Base-by-base conservation (phyloP, 1,284 basidiomycete species). In the Retiboletus flavoniger region DNA sequence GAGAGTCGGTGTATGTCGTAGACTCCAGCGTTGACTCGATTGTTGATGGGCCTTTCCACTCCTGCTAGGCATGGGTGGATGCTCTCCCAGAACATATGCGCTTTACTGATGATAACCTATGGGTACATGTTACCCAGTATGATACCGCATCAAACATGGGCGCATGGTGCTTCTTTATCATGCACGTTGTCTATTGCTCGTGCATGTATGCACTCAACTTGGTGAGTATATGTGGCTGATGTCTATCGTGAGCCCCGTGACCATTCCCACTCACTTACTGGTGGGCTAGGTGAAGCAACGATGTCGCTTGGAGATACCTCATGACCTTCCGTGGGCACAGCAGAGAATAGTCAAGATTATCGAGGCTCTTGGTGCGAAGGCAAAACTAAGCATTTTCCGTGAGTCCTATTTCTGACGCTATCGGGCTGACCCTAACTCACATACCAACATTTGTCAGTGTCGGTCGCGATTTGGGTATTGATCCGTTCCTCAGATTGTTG, bases 111-210 rank as follows among this genome's bases (percentile, higher is more conserved):
- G 80, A 85, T 60, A 88, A 78, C 63, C 66, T 89, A 17, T 74
- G 78, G 60, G 79, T 83, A n/a, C 87, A 91, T 60, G 72, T 82
- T 59, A 79, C 80, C 9, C 87, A 89, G 79, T 85, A 89, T 62
- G 87, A 89, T 64, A 89, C 87, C 10, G 80, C 80, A 60, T 85
- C 85, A 4, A 90, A 87, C 60, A 80, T 78, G 17, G 84, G 87
- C 46, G 86, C 87, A 10, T 91, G 89, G 89, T 85, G 83, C 61
- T 91, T 80, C 70, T 86, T 81, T 59, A 77, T 78, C 64, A 85
- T 89, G 76, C 89, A 91, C 65, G 75, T 82, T 35, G 72, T 85
- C 58, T 80, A 89, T 60, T 83, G 85, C 36, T 84, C 84, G 52
- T 82, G 81, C 60, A 74, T 78, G 31, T 73, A 90, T 50, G 84